phyloP scores from a whole-genome alignment of 768 basidiomycete genomes.

The Pleurotus eryngii region DNA sequence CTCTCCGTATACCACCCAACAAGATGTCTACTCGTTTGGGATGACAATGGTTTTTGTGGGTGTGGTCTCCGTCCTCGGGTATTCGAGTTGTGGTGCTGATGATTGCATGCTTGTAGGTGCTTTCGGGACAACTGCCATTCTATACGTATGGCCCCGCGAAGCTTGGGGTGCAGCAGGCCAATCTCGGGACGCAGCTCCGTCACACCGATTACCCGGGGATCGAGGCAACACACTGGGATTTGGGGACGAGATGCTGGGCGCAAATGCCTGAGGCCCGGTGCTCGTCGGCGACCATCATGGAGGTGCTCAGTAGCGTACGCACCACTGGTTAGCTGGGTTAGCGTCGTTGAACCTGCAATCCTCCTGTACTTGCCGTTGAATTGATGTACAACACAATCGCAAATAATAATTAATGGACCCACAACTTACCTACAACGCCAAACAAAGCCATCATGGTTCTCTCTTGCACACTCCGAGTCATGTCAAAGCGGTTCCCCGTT shows the following conservation, averaged over 20 bases:
- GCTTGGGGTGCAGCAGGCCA: neutral
- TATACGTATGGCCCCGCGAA: neutral
- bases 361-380: too few species aligned
- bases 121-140: neutral
- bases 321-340: neutral
- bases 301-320: neutral
- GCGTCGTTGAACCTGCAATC: too few species aligned
- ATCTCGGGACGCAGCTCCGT: neutral
- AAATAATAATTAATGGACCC: too few species aligned
- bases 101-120: neutral
- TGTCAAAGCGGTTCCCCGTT: too few species aligned
- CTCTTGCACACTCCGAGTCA: too few species aligned
- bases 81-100: neutral
- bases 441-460: too few species aligned
- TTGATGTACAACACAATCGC: too few species aligned
- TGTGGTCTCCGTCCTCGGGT: neutral
- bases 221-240: neutral
- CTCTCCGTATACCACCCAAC: neutral
- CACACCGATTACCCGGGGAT: neutral
- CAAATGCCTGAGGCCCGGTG: neutral
- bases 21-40: constrained; percentile 9
- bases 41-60: constrained; percentile 9
- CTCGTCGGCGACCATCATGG: neutral
- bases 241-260: neutral
- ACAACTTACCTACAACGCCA: too few species aligned